These are phyloP conservation scores for Trichopus zeylanicus DNA, from an alignment of 116 monocot species.

Conservation along the genomic window DNA sequence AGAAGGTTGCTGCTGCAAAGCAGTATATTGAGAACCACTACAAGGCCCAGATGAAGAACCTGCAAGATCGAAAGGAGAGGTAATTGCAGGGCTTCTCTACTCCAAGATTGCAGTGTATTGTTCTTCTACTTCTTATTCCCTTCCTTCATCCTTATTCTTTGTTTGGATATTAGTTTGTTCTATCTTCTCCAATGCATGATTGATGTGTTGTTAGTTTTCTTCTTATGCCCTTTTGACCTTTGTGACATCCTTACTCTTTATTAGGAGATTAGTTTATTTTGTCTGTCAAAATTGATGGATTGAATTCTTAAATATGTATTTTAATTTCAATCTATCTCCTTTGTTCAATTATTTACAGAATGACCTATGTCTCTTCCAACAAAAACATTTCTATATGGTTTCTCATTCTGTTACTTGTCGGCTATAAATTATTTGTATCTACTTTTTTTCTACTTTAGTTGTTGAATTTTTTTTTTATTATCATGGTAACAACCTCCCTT, in stretches of 20 bases:
- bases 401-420: too few relatives aligned
- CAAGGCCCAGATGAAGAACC: slow-evolving; percentile 27
- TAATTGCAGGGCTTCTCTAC: too few relatives aligned
- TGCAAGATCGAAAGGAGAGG: slow-evolving; percentile 25
- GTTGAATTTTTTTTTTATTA: not conserved
- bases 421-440: too few relatives aligned
- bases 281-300: not conserved
- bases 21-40: slow-evolving; percentile 45
- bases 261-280: not conserved
- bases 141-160: not conserved
- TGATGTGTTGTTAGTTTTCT: not conserved
- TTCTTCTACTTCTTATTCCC: not conserved
- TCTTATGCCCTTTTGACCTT: not conserved
- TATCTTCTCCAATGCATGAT: not conserved
- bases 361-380: too few relatives aligned
- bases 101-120: too few relatives aligned
- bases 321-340: too few relatives aligned
- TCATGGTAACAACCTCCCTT: not conserved
- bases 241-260: not conserved
- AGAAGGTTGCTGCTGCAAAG: slow-evolving; percentile 38
- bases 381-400: too few relatives aligned
- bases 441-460: not conserved
- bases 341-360: too few relatives aligned
- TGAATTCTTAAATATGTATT: not conserved
- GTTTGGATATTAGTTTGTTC: not conserved